Evolutionary conservation across 139 green algal species (phyloP).

Genomic region (Chlorokybus atmophyticus): DNA sequence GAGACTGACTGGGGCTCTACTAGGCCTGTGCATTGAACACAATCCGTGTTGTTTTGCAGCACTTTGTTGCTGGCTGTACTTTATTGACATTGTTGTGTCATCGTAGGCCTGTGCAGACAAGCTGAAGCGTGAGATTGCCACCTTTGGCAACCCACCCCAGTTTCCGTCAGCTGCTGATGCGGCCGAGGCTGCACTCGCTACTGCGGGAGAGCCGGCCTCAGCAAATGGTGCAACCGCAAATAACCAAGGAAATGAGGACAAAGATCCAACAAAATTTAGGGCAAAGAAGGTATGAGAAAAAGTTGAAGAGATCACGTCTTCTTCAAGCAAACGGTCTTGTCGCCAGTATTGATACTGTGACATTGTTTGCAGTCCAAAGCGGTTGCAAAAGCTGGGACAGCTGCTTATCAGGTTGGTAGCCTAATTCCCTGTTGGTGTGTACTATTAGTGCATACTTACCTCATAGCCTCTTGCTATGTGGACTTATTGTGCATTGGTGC

Average conservation of each 20-base stretch:
- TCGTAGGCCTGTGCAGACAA: slow-evolving; percentile 44
- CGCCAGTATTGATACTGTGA: too few species aligned
- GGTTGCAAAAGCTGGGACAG: slow-evolving; percentile 32
- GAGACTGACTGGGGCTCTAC: too few species aligned
- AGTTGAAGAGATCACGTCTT: slow-evolving; percentile 29
- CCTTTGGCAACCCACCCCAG: slow-evolving; percentile 71
- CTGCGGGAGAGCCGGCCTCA: neutral
- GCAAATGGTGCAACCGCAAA: neutral
- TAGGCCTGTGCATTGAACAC: too few species aligned
- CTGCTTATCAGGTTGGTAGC: slow-evolving; percentile 27
- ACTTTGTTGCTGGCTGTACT: too few species aligned
- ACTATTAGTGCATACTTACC: too few species aligned
- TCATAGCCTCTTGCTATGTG: too few species aligned
- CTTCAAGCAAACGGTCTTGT: neutral
- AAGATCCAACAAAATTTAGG: slow-evolving; percentile 77
- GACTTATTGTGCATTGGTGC: too few species aligned
- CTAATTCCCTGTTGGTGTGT: too few species aligned
- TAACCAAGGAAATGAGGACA: neutral
- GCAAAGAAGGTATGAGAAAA: slow-evolving; percentile 76
- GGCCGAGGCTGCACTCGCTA: slow-evolving; percentile 7
- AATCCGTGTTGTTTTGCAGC: too few species aligned
- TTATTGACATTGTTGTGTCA: too few species aligned
- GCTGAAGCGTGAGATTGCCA: slow-evolving; percentile 67
- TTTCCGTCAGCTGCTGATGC: slow-evolving; percentile 54
- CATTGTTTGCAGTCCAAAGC: slow-evolving; percentile 30